Evolutionary conservation across 2,329 filamentous ascomycete genomes (phyloP).

Genomic region (Talaromyces sp.): DNA sequence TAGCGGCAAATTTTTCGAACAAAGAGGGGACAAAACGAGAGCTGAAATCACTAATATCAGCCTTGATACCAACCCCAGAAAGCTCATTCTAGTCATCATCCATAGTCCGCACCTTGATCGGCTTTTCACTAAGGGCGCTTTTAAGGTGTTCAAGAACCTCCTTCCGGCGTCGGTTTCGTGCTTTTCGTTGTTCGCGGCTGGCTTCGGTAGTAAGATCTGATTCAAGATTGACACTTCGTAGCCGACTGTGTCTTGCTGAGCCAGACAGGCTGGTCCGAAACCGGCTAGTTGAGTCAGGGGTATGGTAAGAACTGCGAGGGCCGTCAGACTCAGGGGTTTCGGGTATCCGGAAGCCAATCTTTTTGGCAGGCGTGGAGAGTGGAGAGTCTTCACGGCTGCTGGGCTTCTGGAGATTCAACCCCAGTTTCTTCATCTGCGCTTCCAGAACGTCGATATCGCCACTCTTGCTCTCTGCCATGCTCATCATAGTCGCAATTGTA

Average conservation of each 20-base stretch:
- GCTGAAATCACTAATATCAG: not conserved
- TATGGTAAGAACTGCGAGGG: slow-evolving; percentile 33
- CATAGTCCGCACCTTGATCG: slow-evolving; percentile 18
- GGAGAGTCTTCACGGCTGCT: slow-evolving; percentile 33
- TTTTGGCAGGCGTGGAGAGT: slow-evolving; percentile 30
- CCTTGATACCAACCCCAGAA: not conserved
- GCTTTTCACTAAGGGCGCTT: slow-evolving; percentile 17
- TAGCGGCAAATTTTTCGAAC: not conserved
- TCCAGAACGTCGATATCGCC: slow-evolving; percentile 89
- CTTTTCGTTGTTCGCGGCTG: slow-evolving; percentile 30
- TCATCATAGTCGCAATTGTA: slow-evolving; percentile 88
- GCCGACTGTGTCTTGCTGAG: slow-evolving; percentile 25
- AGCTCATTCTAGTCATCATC: slow-evolving; percentile 16
- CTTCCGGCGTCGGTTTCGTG: slow-evolving; percentile 26
- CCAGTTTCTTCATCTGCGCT: slow-evolving; percentile 72
- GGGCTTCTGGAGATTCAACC: slow-evolving; percentile 37
- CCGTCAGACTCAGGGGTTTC: slow-evolving; percentile 33
- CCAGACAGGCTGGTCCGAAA: slow-evolving; percentile 32
- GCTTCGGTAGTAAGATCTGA: slow-evolving; percentile 21
- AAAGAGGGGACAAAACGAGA: not conserved
- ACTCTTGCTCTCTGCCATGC: slow-evolving; percentile 84
- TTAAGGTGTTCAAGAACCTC: slow-evolving; percentile 23
- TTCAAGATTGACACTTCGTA: slow-evolving; percentile 25
- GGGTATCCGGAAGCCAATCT: slow-evolving; percentile 26
- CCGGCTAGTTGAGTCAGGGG: slow-evolving; percentile 33